Evolutionary conservation across 306 rosid genomes (phyloP).

Genomic region (Mucuna pruriens): DNA sequence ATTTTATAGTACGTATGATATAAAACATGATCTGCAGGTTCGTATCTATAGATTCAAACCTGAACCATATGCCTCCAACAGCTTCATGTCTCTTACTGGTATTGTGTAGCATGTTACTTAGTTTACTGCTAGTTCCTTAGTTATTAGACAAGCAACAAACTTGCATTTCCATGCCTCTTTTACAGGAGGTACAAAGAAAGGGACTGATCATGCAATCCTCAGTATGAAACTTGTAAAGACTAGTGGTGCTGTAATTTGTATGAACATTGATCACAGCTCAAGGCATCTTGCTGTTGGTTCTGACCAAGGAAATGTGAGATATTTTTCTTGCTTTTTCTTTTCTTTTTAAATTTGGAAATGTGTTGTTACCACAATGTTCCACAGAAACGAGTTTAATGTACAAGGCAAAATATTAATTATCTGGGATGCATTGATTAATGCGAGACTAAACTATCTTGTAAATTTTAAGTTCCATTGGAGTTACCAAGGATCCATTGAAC

Average conservation of each 20-base stretch:
- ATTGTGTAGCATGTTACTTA: slow-evolving; percentile 30
- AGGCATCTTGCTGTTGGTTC: slow-evolving; percentile 86
- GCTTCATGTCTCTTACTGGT: slow-evolving; percentile 83
- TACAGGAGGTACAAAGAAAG: slow-evolving; percentile 77
- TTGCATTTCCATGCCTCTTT: slow-evolving; percentile 34
- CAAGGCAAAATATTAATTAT: not conserved
- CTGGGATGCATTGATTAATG: not conserved
- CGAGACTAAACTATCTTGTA: not conserved
- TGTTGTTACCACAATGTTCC: not conserved
- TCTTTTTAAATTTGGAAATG: not conserved
- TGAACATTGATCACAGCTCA: slow-evolving; percentile 59
- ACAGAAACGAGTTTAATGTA: not conserved
- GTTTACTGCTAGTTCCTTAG: not conserved
- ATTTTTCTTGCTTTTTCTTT: slow-evolving; percentile 16
- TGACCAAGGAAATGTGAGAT: slow-evolving; percentile 87
- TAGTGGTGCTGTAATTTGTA: slow-evolving; percentile 65
- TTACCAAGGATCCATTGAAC: not conserved
- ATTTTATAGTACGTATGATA: slow-evolving; percentile 17
- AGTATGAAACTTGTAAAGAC: slow-evolving; percentile 70
- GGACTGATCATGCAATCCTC: slow-evolving; percentile 66
- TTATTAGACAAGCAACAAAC: not conserved
- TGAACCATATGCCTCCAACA: slow-evolving; percentile 66
- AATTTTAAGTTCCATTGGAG: not conserved
- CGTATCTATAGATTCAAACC: slow-evolving; percentile 82
- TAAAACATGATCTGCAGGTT: slow-evolving; percentile 55